These are phyloP conservation scores for Claviceps purpurea DNA, from an alignment of 2,329 filamentous ascomycete genomes.

Conservation along the genomic window DNA sequence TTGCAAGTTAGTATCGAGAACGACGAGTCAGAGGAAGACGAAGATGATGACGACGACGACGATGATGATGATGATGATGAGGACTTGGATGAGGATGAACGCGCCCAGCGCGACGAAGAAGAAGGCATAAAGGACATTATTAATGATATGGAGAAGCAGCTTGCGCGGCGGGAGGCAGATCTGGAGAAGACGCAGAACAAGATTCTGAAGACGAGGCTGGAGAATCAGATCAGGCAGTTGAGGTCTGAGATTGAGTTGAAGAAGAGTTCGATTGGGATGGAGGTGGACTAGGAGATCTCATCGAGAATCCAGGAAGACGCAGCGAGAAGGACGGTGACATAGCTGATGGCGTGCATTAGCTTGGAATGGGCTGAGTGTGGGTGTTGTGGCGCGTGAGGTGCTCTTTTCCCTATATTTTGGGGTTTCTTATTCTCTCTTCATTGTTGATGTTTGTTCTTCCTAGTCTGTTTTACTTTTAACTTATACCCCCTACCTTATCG, in stretches of 20 bases:
- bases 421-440: no score
- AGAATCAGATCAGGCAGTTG: conserved; percentile 34
- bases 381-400: no score
- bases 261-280: conserved; percentile 29
- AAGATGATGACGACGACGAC: conserved; percentile 25
- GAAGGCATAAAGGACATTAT: conserved; percentile 44
- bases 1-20: conserved; percentile 32
- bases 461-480: no score
- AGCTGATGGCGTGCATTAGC: no score
- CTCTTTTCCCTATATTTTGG: no score
- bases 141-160: conserved; percentile 36
- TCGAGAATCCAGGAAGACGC: no score
- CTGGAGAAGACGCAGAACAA: conserved; percentile 29
- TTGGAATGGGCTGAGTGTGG: no score
- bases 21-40: conserved; percentile 27
- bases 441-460: no score
- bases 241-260: conserved; percentile 32
- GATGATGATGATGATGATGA: conserved; percentile 29
- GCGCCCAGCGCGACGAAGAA: conserved; percentile 34
- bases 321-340: no score
- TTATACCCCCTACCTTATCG: no score
- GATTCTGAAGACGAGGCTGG: conserved; percentile 36
- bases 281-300: conserved; percentile 19
- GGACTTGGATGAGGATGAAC: conserved; percentile 38
- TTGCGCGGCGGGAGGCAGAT: conserved; percentile 31